phyloP scores from a whole-genome alignment of 331 rosid species.

The Cucumis variabilis region DNA sequence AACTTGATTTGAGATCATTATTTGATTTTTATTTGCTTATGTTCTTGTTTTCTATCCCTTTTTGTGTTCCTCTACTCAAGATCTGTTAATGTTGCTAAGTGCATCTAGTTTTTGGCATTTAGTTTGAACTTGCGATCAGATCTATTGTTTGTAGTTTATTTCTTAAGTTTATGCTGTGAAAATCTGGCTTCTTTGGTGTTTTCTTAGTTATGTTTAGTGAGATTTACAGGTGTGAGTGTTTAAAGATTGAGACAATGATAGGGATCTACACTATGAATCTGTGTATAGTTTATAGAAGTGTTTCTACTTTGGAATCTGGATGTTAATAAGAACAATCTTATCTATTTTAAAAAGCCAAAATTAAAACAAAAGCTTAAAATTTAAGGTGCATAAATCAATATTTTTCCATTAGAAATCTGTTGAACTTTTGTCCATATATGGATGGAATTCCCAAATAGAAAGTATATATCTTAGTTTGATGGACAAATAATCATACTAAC shows the following conservation, averaged over 20 bases:
- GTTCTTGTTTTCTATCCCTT: neutral
- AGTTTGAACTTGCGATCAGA: neutral
- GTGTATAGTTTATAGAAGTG: neutral
- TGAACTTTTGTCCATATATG: too few species aligned
- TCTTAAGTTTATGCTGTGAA: neutral
- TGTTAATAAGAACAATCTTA: too few species aligned
- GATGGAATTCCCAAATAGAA: too few species aligned
- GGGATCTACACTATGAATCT: neutral
- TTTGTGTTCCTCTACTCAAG: too few species aligned
- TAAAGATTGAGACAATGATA: neutral
- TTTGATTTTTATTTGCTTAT: neutral
- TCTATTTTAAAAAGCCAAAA: too few species aligned
- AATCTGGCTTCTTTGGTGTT: neutral
- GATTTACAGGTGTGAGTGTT: neutral
- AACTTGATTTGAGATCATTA: constrained; percentile 34
- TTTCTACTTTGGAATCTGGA: neutral
- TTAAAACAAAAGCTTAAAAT: too few species aligned
- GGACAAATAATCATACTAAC: too few species aligned
- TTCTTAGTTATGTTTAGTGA: neutral
- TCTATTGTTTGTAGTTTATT: too few species aligned
- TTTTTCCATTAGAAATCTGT: too few species aligned
- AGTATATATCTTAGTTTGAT: too few species aligned
- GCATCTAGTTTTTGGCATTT: constrained; percentile 14
- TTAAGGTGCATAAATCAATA: too few species aligned
- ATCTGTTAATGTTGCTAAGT: neutral